Conservation (phyloP, 768 basidiomycete genomes). For the Filobasidium floriforme region DNA sequence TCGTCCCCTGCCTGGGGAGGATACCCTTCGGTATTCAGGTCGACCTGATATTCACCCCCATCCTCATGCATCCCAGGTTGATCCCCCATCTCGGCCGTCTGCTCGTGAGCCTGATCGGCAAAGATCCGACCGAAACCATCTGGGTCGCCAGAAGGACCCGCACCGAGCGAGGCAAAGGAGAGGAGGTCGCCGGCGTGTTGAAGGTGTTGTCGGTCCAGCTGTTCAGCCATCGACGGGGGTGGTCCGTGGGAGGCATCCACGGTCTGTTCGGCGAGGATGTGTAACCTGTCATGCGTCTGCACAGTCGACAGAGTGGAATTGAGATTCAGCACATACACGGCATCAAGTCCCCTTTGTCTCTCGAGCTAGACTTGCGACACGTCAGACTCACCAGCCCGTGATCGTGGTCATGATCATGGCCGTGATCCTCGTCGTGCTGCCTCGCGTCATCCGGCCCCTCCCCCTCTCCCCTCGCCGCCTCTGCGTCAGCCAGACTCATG, state of each 20-base stretch:
- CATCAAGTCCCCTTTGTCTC: too few species aligned
- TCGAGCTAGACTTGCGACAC: background rate
- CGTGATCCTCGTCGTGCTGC: slow-evolving; percentile 2
- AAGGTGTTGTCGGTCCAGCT: slow-evolving; percentile 19
- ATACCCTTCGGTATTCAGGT: background rate
- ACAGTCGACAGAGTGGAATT: background rate
- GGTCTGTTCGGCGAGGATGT: slow-evolving; percentile 19
- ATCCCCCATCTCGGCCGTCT: slow-evolving; percentile 6
- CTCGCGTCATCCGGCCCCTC: background rate
- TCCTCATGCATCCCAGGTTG: slow-evolving; percentile 8
- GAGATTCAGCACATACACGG: background rate
- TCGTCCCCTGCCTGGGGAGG: slow-evolving; percentile 10
- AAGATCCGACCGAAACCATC: slow-evolving; percentile 10
- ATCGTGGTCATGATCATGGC: background rate
- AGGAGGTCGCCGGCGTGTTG: slow-evolving; percentile 20
- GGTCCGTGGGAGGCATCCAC: slow-evolving; percentile 21
- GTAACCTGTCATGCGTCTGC: slow-evolving; percentile 13
- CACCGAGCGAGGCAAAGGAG: slow-evolving; percentile 16
- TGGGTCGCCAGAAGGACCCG: background rate
- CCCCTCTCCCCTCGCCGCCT: background rate
- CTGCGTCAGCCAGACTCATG: slow-evolving; percentile 2
- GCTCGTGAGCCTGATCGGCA: slow-evolving; percentile 5
- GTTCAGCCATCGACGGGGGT: slow-evolving; percentile 21
- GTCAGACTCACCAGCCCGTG: background rate
- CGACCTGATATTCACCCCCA: slow-evolving; percentile 6